A percentile compares a stretch with the other conserved stretches of the same genome.
Conservation (phyloP, 305 asterid genomes). For the Solanum hybrid region DNA sequence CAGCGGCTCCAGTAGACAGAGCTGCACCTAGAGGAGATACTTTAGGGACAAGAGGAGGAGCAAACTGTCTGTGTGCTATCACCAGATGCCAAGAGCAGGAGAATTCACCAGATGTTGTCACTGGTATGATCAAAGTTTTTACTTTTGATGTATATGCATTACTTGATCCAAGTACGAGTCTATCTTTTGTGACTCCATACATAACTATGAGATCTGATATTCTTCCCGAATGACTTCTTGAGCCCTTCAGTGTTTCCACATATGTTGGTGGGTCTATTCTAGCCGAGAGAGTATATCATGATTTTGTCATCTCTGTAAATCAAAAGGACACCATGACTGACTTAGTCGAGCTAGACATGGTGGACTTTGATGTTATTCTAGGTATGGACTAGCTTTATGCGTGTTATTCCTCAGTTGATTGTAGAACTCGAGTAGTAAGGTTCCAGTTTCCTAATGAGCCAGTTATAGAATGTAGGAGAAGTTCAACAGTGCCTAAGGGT, state of each 20-base stretch:
- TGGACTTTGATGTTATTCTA: no score
- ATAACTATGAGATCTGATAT: background rate
- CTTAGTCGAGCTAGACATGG: no score
- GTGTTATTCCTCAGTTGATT: no score
- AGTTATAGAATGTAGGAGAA: no score
- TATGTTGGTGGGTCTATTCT: no score
- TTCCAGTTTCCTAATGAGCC: no score
- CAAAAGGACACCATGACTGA: no score
- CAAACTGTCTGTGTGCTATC: background rate
- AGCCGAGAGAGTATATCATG: no score
- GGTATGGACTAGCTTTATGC: no score
- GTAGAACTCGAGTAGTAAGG: no score
- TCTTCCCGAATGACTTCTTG: background rate
- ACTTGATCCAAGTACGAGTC: background rate
- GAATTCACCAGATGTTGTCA: background rate
- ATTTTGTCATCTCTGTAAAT: no score
- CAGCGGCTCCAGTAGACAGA: background rate
- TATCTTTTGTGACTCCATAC: background rate
- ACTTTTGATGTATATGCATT: background rate
- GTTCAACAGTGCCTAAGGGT: no score
- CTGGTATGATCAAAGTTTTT: background rate
- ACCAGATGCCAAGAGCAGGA: background rate
- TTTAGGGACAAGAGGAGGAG: background rate
- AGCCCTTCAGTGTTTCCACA: background rate
- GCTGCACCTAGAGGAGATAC: background rate